These are phyloP conservation scores for Euphorbia neoarborescens DNA, from an alignment of 441 rosid genomes.

Conservation along the genomic window DNA sequence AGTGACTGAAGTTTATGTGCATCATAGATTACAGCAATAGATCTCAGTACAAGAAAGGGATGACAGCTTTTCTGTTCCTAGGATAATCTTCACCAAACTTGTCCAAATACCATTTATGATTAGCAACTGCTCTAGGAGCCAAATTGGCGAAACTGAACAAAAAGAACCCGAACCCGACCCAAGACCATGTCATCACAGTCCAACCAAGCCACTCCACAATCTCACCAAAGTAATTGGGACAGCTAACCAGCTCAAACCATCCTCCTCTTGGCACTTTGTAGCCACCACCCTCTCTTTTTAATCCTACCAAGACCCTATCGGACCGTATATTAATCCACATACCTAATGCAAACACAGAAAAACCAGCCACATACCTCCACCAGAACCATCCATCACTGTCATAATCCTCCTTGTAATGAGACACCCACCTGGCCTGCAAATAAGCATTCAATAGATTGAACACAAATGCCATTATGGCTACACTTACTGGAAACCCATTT, in stretches of 20 bases:
- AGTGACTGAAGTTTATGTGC: no score
- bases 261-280: slow-evolving; percentile 44
- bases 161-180: slow-evolving; percentile 67
- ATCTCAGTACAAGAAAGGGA: slow-evolving; percentile 56
- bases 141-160: slow-evolving; percentile 61
- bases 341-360: slow-evolving; percentile 40
- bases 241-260: slow-evolving; percentile 60
- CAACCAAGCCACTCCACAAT: slow-evolving; percentile 81
- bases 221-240: slow-evolving; percentile 84
- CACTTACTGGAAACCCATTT: slow-evolving; percentile 36
- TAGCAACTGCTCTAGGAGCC: slow-evolving; percentile 63
- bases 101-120: slow-evolving; percentile 54
- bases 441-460: slow-evolving; percentile 66
- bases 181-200: slow-evolving; percentile 79
- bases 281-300: slow-evolving; percentile 53
- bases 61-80: slow-evolving; percentile 50
- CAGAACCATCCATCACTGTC: slow-evolving; percentile 43
- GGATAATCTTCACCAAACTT: slow-evolving; percentile 80
- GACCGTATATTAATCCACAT: slow-evolving; percentile 57
- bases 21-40: no score
- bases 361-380: slow-evolving; percentile 45
- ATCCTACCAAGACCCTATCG: slow-evolving; percentile 46
- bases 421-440: slow-evolving; percentile 67
- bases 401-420: slow-evolving; percentile 58
- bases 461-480: slow-evolving; percentile 55